Percentiles rank a stretch among this genome's conserved stretches.
Evolutionary conservation across 441 rosid genomes (phyloP).

Genomic region (Gossypium trilobum): DNA sequence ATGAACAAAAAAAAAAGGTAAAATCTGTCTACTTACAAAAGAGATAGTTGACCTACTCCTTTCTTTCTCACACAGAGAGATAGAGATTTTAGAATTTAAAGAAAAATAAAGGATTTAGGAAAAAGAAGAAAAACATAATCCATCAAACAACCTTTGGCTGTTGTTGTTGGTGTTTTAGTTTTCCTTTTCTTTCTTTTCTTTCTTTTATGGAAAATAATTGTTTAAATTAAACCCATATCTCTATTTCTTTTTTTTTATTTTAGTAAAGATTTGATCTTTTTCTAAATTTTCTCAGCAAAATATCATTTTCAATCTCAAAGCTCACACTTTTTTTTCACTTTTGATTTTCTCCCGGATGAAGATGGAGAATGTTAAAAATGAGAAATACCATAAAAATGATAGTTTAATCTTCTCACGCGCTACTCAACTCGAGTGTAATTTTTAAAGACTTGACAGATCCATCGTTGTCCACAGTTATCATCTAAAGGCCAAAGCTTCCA

Average conservation of each 20-base stretch:
- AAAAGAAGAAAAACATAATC: neutral
- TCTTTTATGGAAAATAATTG: slow-evolving; percentile 17
- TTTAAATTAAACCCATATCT: slow-evolving; percentile 4
- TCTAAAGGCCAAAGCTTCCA: no score
- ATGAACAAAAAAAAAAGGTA: no score
- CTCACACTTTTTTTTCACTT: neutral
- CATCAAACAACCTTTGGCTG: slow-evolving; percentile 17
- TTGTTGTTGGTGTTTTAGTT: slow-evolving; percentile 4
- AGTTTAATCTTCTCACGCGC: neutral
- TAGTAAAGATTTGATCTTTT: neutral
- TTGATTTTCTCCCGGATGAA: slow-evolving; percentile 14
- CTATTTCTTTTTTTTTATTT: neutral
- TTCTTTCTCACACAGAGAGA: slow-evolving; percentile 2
- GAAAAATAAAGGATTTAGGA: slow-evolving; percentile 5
- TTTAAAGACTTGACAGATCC: neutral
- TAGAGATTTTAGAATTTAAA: neutral
- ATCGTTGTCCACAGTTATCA: neutral
- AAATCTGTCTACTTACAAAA: slow-evolving; percentile 17
- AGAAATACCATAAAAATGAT: neutral
- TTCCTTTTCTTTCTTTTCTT: slow-evolving; percentile 6
- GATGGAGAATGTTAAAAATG: neutral
- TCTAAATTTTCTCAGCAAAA: slow-evolving; percentile 6
- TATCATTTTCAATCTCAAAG: no score
- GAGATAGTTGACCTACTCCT: slow-evolving; percentile 3
- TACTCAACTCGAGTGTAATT: neutral